Percentiles rank a stretch among this genome's conserved stretches.
phyloP scores from a whole-genome alignment of 345 rosid genomes.

The Adansonia digitata region DNA sequence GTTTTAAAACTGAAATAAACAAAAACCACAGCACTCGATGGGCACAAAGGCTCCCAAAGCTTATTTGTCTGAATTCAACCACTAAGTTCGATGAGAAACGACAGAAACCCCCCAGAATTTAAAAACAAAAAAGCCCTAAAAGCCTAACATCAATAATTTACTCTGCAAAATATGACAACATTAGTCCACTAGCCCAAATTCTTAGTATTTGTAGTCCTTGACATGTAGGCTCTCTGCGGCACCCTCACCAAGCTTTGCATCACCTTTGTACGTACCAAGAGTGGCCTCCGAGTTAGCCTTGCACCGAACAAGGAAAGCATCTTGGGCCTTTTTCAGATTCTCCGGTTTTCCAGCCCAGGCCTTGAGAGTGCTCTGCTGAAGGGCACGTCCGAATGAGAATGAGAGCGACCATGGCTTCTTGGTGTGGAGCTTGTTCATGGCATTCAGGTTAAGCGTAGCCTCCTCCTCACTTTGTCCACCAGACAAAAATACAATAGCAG shows the following conservation, averaged over 20 bases:
- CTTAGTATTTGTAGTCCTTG: too few species aligned
- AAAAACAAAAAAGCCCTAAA: neutral
- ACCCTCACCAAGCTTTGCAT: slow-evolving; percentile 62
- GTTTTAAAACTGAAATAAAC: neutral
- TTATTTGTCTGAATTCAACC: neutral
- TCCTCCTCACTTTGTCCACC: too few species aligned
- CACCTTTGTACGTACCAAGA: slow-evolving; percentile 77
- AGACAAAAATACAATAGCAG: slow-evolving; percentile 79
- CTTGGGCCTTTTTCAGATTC: slow-evolving; percentile 59
- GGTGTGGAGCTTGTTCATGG: too few species aligned
- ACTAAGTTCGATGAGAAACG: neutral
- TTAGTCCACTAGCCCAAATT: neutral
- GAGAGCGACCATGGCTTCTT: too few species aligned
- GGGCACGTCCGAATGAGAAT: too few species aligned
- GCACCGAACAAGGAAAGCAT: slow-evolving; percentile 54
- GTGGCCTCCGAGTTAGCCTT: slow-evolving; percentile 93
- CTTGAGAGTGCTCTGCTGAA: slow-evolving; percentile 87
- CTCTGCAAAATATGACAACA: slow-evolving; percentile 14
- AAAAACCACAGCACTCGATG: neutral
- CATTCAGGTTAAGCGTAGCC: too few species aligned
- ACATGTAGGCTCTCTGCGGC: slow-evolving; percentile 85
- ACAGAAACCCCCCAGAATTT: neutral
- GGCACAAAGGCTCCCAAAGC: neutral
- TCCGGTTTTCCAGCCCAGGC: slow-evolving; percentile 79
- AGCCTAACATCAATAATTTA: neutral